Percentiles rank a stretch among this genome's conserved stretches.
phyloP scores from a whole-genome alignment of 2,329 filamentous ascomycete genomes.

The Colletotrichum sp. region DNA sequence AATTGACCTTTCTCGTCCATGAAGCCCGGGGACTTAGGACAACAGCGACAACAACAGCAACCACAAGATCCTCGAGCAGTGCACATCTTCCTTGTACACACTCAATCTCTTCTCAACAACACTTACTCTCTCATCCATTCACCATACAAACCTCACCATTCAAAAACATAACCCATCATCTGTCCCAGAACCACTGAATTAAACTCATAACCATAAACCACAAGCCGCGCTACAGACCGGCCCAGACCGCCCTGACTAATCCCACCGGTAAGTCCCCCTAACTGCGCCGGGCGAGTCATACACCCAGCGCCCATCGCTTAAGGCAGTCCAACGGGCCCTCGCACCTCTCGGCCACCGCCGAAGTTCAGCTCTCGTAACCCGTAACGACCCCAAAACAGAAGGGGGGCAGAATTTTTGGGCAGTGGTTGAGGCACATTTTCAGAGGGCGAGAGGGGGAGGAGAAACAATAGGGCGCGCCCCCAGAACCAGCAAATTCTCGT shows the following conservation, averaged over 20 bases:
- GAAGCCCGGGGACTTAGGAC: neutral
- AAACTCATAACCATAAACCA: neutral
- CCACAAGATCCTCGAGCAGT: neutral
- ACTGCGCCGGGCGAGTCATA: neutral
- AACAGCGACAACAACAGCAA: too few species aligned
- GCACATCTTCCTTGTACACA: fast-evolving
- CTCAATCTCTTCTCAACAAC: fast-evolving
- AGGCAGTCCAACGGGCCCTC: neutral
- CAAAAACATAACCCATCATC: neutral
- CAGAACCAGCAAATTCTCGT: neutral
- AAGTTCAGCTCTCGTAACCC: neutral
- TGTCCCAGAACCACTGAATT: neutral
- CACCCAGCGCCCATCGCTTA: neutral
- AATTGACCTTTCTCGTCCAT: too few species aligned
- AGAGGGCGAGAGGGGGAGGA: neutral
- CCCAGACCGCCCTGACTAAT: neutral
- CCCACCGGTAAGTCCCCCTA: neutral
- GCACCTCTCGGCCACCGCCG: slow-evolving; percentile 3
- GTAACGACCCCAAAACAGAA: slow-evolving; percentile 2
- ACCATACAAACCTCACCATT: neutral
- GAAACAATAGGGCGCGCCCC: neutral
- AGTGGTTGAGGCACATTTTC: neutral
- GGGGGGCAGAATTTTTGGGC: neutral
- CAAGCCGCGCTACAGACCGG: neutral
- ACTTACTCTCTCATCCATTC: neutral